Base-by-base conservation (phyloP, 208 protist genomes). In the Leishmania gerbilli region DNA sequence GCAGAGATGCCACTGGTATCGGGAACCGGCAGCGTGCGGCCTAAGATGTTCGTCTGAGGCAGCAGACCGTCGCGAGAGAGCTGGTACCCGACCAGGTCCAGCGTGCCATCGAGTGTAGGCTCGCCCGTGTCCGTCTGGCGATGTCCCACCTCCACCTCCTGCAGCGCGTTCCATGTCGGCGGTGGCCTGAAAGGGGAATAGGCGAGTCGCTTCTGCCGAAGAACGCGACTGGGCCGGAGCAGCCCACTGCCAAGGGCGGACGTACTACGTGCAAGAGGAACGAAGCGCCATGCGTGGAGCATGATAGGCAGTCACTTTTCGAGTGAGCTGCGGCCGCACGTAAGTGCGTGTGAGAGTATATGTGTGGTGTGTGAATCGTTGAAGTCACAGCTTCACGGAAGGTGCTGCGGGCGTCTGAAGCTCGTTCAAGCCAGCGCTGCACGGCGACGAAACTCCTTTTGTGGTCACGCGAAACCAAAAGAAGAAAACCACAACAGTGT, bases 11-110 rank as follows among this genome's bases (percentile, higher is more conserved):
- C 69, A 62, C 83, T 84, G 19, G 87, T 79, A n/a, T 84, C 79
- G 2, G 80, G 42, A 9, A 58, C 72, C 9, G 84, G 84, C 34
- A 87, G 62, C 53, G 58, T 76, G 55, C 77, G 76, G 34, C 86
- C 77, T 13, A 87, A 79, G 71, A 93, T 80, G 75, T 86, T 80
- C 42, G 87, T 83, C 31, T 83, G 86, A 34, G 92, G 88, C 19
- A 97, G 91, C 31, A 97, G 79, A 2, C 93, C 93, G 68, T 97
- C 95, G 60, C 89, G 91, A 56, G 93, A 96, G 58, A 97, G 86
- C 83, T 97, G 95, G 77, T 97, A 97, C 67, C 91, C 95, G 31
- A 96, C 85, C 15, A 92, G 80, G 76, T 97, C 95, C 7, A 97
- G 80, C 40, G 93, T 96, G 65, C 91, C 91, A 74, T 97, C 95